Percentiles rank a stretch among this genome's conserved stretches.
These are phyloP conservation scores for Scorias spongiosa DNA, from an alignment of 2,329 filamentous ascomycete species.

Conservation along the genomic window DNA sequence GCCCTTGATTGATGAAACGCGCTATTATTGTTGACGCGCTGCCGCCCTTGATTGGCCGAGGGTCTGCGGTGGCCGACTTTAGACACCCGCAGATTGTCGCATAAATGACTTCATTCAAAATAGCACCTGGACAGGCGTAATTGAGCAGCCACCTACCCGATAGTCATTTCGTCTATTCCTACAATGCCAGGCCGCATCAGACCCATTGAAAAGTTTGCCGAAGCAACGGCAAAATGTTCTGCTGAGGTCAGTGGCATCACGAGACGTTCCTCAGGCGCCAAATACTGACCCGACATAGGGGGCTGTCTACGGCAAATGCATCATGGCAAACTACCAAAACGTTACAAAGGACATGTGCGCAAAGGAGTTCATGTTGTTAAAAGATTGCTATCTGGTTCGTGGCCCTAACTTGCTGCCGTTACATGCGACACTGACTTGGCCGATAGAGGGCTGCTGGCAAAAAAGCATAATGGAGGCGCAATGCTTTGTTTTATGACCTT, in stretches of 20 bases:
- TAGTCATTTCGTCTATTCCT: too few relatives aligned
- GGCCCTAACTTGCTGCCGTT: neutral
- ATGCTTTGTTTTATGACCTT: neutral
- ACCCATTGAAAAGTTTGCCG: conserved; percentile 54
- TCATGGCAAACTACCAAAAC: conserved; percentile 77
- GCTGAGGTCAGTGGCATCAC: conserved; percentile 37
- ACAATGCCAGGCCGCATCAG: conserved; percentile 33
- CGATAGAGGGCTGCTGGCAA: conserved; percentile 15
- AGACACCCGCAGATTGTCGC: too few relatives aligned
- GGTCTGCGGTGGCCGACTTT: neutral
- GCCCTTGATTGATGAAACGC: neutral
- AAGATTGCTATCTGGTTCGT: conserved; percentile 68
- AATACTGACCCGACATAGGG: conserved; percentile 39
- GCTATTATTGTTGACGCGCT: neutral
- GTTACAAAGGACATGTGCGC: conserved; percentile 83
- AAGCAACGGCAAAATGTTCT: conserved; percentile 50
- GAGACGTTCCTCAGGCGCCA: neutral
- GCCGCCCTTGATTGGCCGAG: neutral
- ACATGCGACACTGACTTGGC: neutral
- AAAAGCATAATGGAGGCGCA: conserved; percentile 7
- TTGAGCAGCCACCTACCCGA: too few relatives aligned
- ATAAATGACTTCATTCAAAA: too few relatives aligned
- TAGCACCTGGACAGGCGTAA: too few relatives aligned
- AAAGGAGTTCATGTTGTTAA: conserved; percentile 69
- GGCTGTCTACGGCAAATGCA: conserved; percentile 76